Evolutionary conservation across 495 filamentous ascomycete genomes (phyloP), one percentile per base, ranked within the genome.

Genomic region (Xylaria curta): DNA sequence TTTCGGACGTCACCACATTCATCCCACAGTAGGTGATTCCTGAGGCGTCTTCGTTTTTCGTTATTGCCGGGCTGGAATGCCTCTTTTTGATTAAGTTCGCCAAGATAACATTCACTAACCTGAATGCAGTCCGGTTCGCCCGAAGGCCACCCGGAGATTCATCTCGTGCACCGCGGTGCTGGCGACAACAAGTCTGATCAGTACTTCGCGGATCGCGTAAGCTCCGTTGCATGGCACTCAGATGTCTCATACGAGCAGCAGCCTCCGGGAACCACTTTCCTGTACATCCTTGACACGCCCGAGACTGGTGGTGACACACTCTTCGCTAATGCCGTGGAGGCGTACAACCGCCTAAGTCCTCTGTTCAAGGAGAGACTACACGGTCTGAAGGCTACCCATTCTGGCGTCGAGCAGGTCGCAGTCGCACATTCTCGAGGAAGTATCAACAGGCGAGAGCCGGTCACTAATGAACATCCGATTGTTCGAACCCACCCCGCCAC

Each of bases 1-100:
- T 78, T 97, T 95, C 79, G 93, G 93, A 36, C 89, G 91, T 40
- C 90, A 91, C 73, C 92, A 97, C 82, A 94, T 96, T 78, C 92
- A 96, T 76, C 93, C 92, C 3, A 91, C 92, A 4, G 68, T 70
- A 70, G 56, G 68, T 36, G 31, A 10, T 28, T 26, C 15, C n/a
- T n/a, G 4, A 6, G 5, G 2, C 13, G 13, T 68, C 42, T n/a
- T 36, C 28, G 1, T 54, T 19, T 53, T n/a, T 28, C 3, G 44
- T 38, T 4, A 10, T 31, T 51, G 0, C 19, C 4, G 15, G 5
- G 60, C 28, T 3, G 28, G 9, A 24, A 63, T 24, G 10, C 24
- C 4, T 44, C 9, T 7, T 38, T 17, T 51, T 21, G 7, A 24
- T 10, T 51, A 5, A 0, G 19, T 17, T 47, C 17, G 17, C 6